A percentile compares a stretch with the other conserved stretches of the same genome.
These are phyloP conservation scores for Dysphania ambrosioides DNA, from an alignment of 148 eudicot genomes.

Conservation along the genomic window DNA sequence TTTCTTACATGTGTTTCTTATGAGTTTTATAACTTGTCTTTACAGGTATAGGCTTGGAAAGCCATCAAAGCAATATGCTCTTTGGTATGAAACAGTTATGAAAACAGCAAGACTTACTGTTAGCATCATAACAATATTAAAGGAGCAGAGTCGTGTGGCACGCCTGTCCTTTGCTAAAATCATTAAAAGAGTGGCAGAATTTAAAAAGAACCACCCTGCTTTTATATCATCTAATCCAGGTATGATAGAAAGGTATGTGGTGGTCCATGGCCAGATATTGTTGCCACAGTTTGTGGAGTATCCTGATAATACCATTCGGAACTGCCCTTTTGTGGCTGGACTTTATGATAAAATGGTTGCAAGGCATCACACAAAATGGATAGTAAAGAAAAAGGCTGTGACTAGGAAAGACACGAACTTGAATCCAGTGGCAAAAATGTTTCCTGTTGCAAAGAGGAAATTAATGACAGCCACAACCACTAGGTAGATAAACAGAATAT, in stretches of 20 bases:
- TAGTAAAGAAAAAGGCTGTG: constrained; percentile 70
- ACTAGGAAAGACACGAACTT: constrained; percentile 53
- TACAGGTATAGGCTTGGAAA: constrained; percentile 93
- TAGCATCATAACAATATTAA: constrained; percentile 71
- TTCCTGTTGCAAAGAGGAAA: constrained; percentile 59
- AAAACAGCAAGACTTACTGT: constrained; percentile 80
- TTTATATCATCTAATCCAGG: constrained; percentile 62
- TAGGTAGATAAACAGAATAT: constrained; percentile 73
- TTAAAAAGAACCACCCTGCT: constrained; percentile 62
- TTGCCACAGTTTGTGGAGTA: constrained; percentile 83
- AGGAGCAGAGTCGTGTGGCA: constrained; percentile 82
- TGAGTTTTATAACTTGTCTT: constrained; percentile 3
- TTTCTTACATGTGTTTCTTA: no score
- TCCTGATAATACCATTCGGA: constrained; percentile 76
- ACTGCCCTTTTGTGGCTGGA: constrained; percentile 67
- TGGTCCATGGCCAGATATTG: constrained; percentile 92
- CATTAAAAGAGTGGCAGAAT: constrained; percentile 59
- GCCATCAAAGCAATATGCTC: constrained; percentile 89
- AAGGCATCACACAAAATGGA: constrained; percentile 89
- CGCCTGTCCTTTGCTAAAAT: constrained; percentile 72
- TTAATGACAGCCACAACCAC: constrained; percentile 94
- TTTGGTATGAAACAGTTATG: constrained; percentile 91
- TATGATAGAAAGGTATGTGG: constrained; percentile 70
- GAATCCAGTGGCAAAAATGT: constrained; percentile 77
- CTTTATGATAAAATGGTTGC: constrained; percentile 71